phyloP scores from a whole-genome alignment of 306 rosid species.

The Prunus fruticosa region DNA sequence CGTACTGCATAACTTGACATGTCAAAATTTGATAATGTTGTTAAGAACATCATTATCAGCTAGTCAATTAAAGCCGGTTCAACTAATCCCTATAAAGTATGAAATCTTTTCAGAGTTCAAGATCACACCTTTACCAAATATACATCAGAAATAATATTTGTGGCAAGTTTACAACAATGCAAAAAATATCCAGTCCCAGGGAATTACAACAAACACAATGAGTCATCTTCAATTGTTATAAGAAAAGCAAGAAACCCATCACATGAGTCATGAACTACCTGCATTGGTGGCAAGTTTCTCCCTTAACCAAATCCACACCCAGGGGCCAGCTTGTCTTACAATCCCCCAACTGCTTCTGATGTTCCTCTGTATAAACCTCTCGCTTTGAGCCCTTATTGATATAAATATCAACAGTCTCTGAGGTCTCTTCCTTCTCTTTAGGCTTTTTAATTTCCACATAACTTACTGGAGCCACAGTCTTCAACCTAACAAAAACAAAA shows the following conservation, averaged over 20 bases:
- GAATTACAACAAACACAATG: background rate
- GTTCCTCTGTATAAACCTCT: slow-evolving; percentile 72
- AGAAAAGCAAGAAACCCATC: background rate
- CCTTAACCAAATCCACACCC: slow-evolving; percentile 51
- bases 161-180: too few species aligned
- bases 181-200: too few species aligned
- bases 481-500: slow-evolving; percentile 46
- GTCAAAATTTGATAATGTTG: background rate
- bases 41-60: background rate
- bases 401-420: slow-evolving; percentile 29
- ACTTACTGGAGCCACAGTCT: slow-evolving; percentile 45
- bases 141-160: too few species aligned
- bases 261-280: slow-evolving; percentile 28
- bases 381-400: slow-evolving; percentile 55
- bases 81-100: background rate
- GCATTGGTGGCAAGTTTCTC: slow-evolving; percentile 85
- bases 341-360: slow-evolving; percentile 67
- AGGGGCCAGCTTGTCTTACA: slow-evolving; percentile 56
- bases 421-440: slow-evolving; percentile 9
- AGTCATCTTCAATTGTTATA: background rate
- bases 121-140: too few species aligned
- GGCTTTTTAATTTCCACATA: slow-evolving; percentile 25
- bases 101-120: background rate
- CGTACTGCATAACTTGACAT: background rate
- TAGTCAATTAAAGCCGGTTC: background rate